Evolutionary conservation across 768 basidiomycete species (phyloP).

Genomic region (Solioccasus polychromus): DNA sequence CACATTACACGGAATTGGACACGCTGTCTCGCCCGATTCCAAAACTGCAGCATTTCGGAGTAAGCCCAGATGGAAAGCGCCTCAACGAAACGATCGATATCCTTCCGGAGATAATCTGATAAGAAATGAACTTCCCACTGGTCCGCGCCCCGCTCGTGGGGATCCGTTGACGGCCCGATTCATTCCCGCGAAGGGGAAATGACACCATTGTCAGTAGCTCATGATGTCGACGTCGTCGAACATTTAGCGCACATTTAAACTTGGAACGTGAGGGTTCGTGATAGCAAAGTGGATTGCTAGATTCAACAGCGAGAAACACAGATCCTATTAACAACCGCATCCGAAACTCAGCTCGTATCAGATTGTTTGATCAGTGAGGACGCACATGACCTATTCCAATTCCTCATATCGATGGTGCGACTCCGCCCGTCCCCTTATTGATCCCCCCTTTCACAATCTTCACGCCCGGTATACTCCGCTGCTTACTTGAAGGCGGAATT

Average conservation of each 20-base stretch:
- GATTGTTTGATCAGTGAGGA: constrained; percentile 1
- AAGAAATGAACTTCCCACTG: neutral
- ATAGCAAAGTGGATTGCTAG: constrained; percentile 2
- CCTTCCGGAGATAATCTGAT: neutral
- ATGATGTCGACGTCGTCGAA: neutral
- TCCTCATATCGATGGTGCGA: constrained; percentile 9
- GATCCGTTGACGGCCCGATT: constrained; percentile 11
- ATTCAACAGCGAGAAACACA: neutral
- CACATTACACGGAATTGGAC: neutral
- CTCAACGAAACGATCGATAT: no score
- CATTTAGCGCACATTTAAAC: neutral
- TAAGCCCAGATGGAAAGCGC: no score
- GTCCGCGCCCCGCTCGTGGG: constrained; percentile 1
- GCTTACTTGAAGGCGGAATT: constrained; percentile 16
- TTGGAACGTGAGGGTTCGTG: neutral
- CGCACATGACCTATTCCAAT: neutral
- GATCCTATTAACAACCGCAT: neutral
- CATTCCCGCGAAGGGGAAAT: constrained; percentile 19
- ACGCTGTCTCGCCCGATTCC: neutral
- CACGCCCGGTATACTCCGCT: constrained; percentile 31
- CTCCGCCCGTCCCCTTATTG: constrained; percentile 11
- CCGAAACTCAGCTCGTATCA: constrained; percentile 10
- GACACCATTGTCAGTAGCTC: neutral
- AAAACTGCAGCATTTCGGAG: no score
- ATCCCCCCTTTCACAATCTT: constrained; percentile 28